phyloP scores from a whole-genome alignment of 371 early-diverging fungal genomes.

The Mucor velutinosus region DNA sequence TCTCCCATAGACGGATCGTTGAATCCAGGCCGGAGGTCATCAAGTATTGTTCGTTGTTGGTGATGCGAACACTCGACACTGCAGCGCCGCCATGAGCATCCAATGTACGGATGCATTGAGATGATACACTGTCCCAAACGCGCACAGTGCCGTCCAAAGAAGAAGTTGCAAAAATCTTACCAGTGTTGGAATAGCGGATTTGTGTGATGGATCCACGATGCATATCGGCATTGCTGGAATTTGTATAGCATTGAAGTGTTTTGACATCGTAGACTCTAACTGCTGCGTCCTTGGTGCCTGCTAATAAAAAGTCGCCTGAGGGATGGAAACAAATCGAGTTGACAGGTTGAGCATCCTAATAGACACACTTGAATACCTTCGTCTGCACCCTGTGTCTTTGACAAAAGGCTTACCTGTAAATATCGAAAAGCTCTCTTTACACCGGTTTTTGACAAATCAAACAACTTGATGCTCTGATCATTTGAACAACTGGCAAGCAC shows the following conservation, averaged over 20 bases:
- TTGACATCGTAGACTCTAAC: conserved; percentile 87
- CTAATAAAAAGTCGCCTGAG: conserved; percentile 78
- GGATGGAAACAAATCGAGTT: conserved; percentile 85
- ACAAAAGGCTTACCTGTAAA: conserved; percentile 61
- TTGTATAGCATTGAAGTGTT: conserved; percentile 76
- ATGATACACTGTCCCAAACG: conserved; percentile 83
- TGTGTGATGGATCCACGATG: conserved; percentile 73
- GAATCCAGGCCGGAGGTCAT: conserved; percentile 84
- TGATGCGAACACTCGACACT: conserved; percentile 73
- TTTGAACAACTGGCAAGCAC: conserved; percentile 89
- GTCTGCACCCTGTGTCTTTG: not conserved
- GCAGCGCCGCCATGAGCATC: conserved; percentile 78
- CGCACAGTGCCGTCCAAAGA: conserved; percentile 87
- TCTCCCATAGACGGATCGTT: conserved; percentile 80
- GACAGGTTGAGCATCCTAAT: conserved; percentile 71
- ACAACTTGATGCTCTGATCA: conserved; percentile 85
- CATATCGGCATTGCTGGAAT: conserved; percentile 49
- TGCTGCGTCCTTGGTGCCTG: conserved; percentile 73
- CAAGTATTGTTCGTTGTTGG: conserved; percentile 75
- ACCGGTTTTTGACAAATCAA: conserved; percentile 79
- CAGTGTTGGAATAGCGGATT: conserved; percentile 76
- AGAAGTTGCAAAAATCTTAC: conserved; percentile 72
- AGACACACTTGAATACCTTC: not conserved
- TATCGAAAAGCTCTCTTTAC: conserved; percentile 86
- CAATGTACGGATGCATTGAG: conserved; percentile 68